Conservation (phyloP, 768 basidiomycete species). For the Sporobolomyces pararoseus region DNA sequence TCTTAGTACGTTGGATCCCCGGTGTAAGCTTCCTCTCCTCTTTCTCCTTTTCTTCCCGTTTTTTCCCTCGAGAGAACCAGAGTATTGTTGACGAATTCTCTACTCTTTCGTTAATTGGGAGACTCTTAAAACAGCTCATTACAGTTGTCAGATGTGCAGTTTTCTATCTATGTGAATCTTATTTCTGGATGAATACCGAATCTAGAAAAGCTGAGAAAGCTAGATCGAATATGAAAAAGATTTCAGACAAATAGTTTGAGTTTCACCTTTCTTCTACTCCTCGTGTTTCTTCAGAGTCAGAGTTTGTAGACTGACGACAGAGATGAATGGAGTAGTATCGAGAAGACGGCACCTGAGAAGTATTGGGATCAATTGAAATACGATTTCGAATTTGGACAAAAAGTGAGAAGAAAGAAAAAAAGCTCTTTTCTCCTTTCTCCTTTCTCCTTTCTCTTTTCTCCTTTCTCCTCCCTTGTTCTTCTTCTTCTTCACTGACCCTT, state of each 20-base stretch:
- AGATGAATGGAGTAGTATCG: not conserved
- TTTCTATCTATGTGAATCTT: constrained; percentile 7
- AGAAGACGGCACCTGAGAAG: constrained; percentile 34
- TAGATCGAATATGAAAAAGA: constrained; percentile 9
- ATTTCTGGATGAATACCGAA: constrained; percentile 9
- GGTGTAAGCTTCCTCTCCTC: constrained; percentile 1
- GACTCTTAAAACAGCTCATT: no score
- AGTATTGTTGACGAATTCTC: not conserved
- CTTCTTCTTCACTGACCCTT: no score
- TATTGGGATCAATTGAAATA: constrained; percentile 35
- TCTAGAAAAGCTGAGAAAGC: not conserved
- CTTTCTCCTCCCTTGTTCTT: not conserved
- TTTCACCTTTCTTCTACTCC: not conserved
- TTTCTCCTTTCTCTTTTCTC: not conserved
- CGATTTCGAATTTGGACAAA: constrained; percentile 40
- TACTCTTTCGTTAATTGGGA: no score
- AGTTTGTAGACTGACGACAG: not conserved
- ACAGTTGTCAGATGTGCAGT: not conserved
- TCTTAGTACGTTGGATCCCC: constrained; percentile 5
- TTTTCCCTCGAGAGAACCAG: not conserved
- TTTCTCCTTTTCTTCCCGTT: not conserved
- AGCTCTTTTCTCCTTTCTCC: not conserved
- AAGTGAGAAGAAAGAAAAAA: not conserved
- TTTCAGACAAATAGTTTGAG: constrained; percentile 19
- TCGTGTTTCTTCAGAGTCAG: not conserved